Percentiles rank a stretch among this genome's conserved stretches.
These are phyloP conservation scores for Cordia subcordata DNA, from an alignment of 257 asterid species.

Conservation along the genomic window DNA sequence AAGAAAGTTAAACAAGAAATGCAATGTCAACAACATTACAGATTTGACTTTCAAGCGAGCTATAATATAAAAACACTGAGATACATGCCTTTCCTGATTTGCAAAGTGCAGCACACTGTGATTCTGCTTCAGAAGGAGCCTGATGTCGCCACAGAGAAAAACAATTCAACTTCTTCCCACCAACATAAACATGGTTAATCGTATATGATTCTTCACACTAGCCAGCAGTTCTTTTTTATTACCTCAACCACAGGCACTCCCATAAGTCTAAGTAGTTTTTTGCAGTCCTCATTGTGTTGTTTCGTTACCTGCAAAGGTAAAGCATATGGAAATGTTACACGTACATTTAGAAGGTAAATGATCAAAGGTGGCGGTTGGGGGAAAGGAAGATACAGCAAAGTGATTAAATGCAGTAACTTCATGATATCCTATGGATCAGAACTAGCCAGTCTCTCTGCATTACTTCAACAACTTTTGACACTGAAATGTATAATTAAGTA, in stretches of 20 bases:
- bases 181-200: not conserved
- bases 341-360: not conserved
- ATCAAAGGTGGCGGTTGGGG: no score
- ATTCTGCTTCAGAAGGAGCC: constrained; percentile 99
- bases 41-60: no score
- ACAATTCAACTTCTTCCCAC: not conserved
- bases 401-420: no score
- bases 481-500: no score
- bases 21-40: no score
- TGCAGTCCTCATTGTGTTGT: constrained; percentile 97
- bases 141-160: constrained; percentile 24
- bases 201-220: not conserved
- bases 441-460: no score
- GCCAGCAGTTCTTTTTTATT: constrained; percentile 19
- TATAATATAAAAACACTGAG: not conserved
- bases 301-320: constrained; percentile 60
- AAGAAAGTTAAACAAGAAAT: no score
- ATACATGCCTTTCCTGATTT: constrained; percentile 56
- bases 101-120: constrained; percentile 94
- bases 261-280: constrained; percentile 87
- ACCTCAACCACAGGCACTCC: constrained; percentile 99
- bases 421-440: no score
- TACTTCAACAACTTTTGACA: no score
- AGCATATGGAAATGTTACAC: constrained; percentile 9
- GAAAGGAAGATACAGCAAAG: no score